phyloP scores from a whole-genome alignment of 805 yeast species.

The Candida chilensis region DNA sequence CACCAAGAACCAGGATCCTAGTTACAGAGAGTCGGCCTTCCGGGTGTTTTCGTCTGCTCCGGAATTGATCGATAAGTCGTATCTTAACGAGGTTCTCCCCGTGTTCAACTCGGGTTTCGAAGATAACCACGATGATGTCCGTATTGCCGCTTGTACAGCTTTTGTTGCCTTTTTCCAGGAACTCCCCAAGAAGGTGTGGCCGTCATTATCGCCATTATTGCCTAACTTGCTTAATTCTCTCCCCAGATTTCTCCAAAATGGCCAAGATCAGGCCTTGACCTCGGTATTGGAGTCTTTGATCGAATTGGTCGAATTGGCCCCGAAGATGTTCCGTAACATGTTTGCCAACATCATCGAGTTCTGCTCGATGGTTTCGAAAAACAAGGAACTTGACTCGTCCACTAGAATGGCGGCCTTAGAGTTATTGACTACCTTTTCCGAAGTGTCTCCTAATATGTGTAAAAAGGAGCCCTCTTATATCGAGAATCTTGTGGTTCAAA shows the following conservation, averaged over 20 bases:
- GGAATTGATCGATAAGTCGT: constrained; percentile 54
- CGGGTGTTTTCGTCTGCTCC: constrained; percentile 85
- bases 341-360: constrained; percentile 83
- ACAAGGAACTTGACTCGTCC: constrained; percentile 66
- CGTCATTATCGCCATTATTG: constrained; percentile 62
- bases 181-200: constrained; percentile 75
- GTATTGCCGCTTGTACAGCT: constrained; percentile 87
- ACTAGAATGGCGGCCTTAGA: constrained; percentile 87
- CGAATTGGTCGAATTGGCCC: constrained; percentile 88
- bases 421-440: constrained; percentile 82
- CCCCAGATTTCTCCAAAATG: constrained; percentile 72
- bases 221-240: constrained; percentile 82
- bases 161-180: constrained; percentile 84
- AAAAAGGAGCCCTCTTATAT: constrained; percentile 68
- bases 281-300: constrained; percentile 84
- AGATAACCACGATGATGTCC: constrained; percentile 72
- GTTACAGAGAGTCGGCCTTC: constrained; percentile 83
- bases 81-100: constrained; percentile 48
- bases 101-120: constrained; percentile 75
- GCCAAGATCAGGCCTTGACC: constrained; percentile 75
- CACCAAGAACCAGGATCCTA: constrained; percentile 41
- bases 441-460: constrained; percentile 94
- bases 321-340: constrained; percentile 88
- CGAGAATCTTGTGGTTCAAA: constrained; percentile 58
- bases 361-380: constrained; percentile 74